phyloP scores from a whole-genome alignment of 2,329 filamentous ascomycete species.

The Penicillium sp. region DNA sequence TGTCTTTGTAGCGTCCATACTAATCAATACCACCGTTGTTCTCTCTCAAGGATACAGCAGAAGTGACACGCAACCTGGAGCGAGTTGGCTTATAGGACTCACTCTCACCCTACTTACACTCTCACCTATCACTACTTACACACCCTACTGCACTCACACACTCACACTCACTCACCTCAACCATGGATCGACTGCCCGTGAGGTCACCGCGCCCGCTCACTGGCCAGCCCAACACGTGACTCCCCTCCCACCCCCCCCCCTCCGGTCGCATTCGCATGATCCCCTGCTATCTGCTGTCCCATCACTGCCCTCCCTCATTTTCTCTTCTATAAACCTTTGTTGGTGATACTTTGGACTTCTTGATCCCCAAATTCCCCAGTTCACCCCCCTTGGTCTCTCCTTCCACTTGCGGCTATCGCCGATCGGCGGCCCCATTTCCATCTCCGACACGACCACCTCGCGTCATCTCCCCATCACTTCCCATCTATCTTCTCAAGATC shows the following conservation, averaged over 20 bases:
- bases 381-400: background rate
- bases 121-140: background rate
- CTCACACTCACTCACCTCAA: background rate
- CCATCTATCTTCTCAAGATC: background rate
- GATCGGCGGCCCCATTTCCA: conserved; percentile 10
- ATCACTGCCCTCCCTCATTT: background rate
- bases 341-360: too few relatives aligned
- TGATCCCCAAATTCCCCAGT: conserved; percentile 42
- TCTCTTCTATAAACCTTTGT: too few relatives aligned
- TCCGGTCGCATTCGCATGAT: conserved; percentile 21
- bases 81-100: conserved; percentile 30
- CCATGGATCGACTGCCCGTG: conserved; percentile 34
- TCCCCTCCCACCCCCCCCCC: conserved; percentile 8
- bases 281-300: background rate
- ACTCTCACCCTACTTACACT: background rate
- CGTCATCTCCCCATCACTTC: background rate
- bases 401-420: conserved; percentile 5
- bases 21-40: conserved; percentile 37
- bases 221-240: conserved; percentile 47
- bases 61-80: conserved; percentile 32
- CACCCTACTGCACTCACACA: background rate
- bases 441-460: conserved; percentile 13
- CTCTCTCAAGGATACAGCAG: conserved; percentile 34
- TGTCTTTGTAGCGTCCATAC: conserved; percentile 26
- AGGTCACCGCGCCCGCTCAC: conserved; percentile 45